Evolutionary conservation across 2,329 filamentous ascomycete genomes (phyloP), one percentile per base, ranked within the genome.

Genomic region (Drechslerella dactyloides): DNA sequence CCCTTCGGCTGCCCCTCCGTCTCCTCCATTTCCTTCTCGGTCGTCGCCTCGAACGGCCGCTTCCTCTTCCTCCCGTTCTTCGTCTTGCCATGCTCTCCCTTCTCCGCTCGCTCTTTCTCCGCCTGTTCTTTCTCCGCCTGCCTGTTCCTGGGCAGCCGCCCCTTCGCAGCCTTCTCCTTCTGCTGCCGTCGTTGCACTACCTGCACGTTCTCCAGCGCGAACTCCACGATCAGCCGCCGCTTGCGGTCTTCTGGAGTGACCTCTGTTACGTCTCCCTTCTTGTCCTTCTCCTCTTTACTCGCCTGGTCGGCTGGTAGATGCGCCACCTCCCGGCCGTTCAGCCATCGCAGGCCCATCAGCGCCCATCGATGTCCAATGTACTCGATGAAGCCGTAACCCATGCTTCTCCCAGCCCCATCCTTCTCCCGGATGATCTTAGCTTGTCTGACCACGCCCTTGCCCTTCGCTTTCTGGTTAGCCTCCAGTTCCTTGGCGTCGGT

Each of bases 381-480:
- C 81, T 99, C 94, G 75, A 99, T 90, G 82, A 99, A 99, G 11
- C 96, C 94, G 79, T 99, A 99, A 3, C 94, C 94, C 79, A 93
- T 86, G 79, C 90, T 94, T 78, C 90, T 86, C 52, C 93, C 93
- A 77, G 87, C 87, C 51, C 94, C 94, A 76, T 94, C 87, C 37
- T 86, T 85, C 82, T 99, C 94, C 77, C 94, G 97, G 40, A 97
- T 90, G 61, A 99, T 86, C 83, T 97, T 99, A 63, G 93, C 90
- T 81, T 99, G 94, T 76, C 87, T 89, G 48, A 99, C 91, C 55
- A 99, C 84, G 77, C 89, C 91, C 78, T 93, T 94, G 61, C 90
- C 90, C 79, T 93, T 91, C 75, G 85, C 82, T 78, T 90, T 96
- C 62, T 94, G 87, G 74, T 87, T 84, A 54, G 85, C 86, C 78